Evolutionary conservation across 495 filamentous ascomycete species (phyloP).

Genomic region (Talaromyces nanjingensis): DNA sequence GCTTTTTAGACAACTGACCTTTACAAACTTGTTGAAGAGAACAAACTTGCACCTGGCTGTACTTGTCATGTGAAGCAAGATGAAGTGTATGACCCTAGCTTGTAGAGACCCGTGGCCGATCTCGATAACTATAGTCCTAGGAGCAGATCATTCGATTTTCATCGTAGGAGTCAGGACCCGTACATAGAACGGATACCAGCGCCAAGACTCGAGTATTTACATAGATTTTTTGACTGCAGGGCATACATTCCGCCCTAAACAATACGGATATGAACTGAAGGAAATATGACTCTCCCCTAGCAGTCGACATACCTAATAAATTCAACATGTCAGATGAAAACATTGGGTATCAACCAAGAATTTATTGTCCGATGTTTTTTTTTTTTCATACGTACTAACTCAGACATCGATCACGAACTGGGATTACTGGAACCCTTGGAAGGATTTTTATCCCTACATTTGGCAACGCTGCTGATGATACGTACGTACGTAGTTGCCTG

Average conservation of each 20-base stretch:
- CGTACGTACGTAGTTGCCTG: not conserved
- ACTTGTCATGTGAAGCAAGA: not conserved
- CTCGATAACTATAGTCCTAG: not conserved
- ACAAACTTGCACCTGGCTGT: not conserved
- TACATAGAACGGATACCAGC: not conserved
- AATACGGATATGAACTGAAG: not conserved
- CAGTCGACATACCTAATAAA: not conserved
- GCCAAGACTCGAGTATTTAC: not conserved
- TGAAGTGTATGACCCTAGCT: not conserved
- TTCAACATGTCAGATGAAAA: not conserved
- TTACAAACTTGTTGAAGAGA: not conserved
- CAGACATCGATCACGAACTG: not conserved
- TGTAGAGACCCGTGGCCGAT: not conserved
- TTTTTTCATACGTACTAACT: not conserved
- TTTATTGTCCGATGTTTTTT: not conserved
- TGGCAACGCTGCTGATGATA: not conserved
- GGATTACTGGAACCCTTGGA: not conserved
- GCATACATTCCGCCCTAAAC: not conserved
- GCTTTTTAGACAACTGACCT: not conserved
- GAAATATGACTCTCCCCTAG: not conserved
- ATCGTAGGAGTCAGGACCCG: too few relatives aligned
- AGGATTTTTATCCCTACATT: not conserved
- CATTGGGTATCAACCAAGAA: not conserved
- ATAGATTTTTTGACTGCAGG: not conserved
- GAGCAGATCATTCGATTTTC: not conserved